Conservation (phyloP, 2,329 filamentous ascomycete species). For the Neopestalotiopsis clavispora region DNA sequence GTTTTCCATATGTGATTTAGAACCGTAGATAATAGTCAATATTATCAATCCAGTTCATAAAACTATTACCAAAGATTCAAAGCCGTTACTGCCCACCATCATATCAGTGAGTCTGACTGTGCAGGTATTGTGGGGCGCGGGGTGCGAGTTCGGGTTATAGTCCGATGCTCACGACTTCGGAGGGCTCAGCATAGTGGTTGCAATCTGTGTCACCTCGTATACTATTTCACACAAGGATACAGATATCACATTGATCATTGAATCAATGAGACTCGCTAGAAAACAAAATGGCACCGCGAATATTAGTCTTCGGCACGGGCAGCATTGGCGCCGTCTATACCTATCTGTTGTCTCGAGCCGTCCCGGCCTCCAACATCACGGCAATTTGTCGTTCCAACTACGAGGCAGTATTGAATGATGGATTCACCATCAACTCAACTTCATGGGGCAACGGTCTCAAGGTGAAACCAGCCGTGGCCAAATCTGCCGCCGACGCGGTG, state of each 20-base stretch:
- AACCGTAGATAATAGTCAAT: too few species aligned
- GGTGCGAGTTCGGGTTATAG: neutral
- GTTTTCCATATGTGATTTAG: too few species aligned
- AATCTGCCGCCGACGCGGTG: constrained; percentile 35
- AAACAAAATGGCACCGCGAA: constrained; percentile 26
- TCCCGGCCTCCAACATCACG: constrained; percentile 31
- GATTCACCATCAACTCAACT: constrained; percentile 36
- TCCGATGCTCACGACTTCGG: too few species aligned
- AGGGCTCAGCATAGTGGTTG: neutral
- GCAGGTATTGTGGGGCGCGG: neutral
- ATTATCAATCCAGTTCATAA: too few species aligned
- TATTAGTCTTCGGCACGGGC: constrained; percentile 40
- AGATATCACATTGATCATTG: neutral
- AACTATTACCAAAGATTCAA: too few species aligned
- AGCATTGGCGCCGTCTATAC: constrained; percentile 36
- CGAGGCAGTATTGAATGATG: constrained; percentile 29
- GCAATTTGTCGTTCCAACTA: constrained; percentile 38
- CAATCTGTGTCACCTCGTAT: neutral
- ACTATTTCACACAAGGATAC: neutral
- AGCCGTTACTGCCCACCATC: too few species aligned
- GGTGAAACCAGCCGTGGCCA: constrained; percentile 31
- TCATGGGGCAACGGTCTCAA: constrained; percentile 34
- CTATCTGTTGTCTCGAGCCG: constrained; percentile 29
- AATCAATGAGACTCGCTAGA: neutral
- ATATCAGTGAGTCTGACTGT: too few species aligned